These are phyloP conservation scores for Bipolaris gigantea DNA, from an alignment of 2,329 filamentous ascomycete genomes.

Conservation along the genomic window DNA sequence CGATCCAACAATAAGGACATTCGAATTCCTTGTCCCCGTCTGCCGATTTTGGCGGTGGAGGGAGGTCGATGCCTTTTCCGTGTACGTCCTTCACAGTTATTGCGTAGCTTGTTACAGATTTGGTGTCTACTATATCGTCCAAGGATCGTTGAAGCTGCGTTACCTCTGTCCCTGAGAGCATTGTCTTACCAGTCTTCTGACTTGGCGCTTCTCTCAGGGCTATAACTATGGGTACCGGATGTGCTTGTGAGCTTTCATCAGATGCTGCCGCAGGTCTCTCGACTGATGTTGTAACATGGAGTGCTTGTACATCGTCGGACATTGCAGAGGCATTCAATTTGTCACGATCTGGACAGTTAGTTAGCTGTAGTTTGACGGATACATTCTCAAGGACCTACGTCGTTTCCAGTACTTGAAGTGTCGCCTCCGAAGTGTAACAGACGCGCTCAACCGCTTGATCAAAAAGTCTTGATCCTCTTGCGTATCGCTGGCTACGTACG, in stretches of 20 bases:
- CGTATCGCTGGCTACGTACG: constrained; percentile 8
- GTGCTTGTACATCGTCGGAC: constrained; percentile 21
- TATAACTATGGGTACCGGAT: constrained; percentile 3
- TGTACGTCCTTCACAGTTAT: constrained; percentile 41
- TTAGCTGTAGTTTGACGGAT: not conserved
- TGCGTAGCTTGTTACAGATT: constrained; percentile 44
- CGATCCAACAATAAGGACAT: constrained; percentile 45
- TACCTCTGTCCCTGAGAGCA: constrained; percentile 44
- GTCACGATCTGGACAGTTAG: constrained; percentile 30
- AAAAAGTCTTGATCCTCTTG: constrained; percentile 26
- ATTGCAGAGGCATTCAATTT: constrained; percentile 33
- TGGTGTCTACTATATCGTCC: constrained; percentile 42
- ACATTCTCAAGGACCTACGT: constrained; percentile 13
- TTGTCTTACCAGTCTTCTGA: constrained; percentile 38
- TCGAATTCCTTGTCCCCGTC: constrained; percentile 43
- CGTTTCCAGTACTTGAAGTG: constrained; percentile 46
- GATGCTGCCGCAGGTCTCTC: constrained; percentile 13
- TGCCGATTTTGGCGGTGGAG: constrained; percentile 38
- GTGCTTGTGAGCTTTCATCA: constrained; percentile 21
- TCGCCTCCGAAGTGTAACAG: constrained; percentile 40
- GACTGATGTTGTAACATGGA: not conserved
- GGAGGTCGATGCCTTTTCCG: constrained; percentile 38
- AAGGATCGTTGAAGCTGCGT: constrained; percentile 43
- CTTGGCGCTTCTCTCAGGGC: constrained; percentile 27
- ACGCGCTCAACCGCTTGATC: constrained; percentile 29